Percentiles rank a stretch among this genome's conserved stretches.
Evolutionary conservation across 805 yeast genomes (phyloP).

Genomic region (Myxozyma lipomycoides): DNA sequence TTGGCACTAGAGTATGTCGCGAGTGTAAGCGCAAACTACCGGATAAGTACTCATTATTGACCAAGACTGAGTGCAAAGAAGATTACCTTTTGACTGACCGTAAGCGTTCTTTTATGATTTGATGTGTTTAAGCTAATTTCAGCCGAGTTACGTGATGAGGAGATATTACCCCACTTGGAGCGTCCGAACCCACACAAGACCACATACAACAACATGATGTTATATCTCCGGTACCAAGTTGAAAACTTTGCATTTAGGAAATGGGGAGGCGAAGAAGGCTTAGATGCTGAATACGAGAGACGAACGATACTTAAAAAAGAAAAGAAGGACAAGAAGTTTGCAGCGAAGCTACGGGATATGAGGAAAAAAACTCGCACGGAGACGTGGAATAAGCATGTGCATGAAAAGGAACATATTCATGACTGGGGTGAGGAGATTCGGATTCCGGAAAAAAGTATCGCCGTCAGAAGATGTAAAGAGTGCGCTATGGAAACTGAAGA

Average conservation of each 20-base stretch:
- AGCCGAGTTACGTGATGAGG: constrained; percentile 71
- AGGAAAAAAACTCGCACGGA: constrained; percentile 89
- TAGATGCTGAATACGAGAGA: constrained; percentile 89
- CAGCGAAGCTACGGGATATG: constrained; percentile 78
- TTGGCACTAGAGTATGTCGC: constrained; percentile 72
- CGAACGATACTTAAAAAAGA: constrained; percentile 68
- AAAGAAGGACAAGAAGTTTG: constrained; percentile 74
- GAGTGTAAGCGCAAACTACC: constrained; percentile 68
- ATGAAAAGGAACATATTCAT: constrained; percentile 65
- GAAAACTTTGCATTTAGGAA: constrained; percentile 88
- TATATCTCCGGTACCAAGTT: constrained; percentile 84
- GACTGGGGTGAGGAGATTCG: constrained; percentile 54
- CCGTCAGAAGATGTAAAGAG: constrained; percentile 61
- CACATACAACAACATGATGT: constrained; percentile 86
- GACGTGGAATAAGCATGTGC: constrained; percentile 63
- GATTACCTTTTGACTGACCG: constrained; percentile 89
- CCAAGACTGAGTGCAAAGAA: constrained; percentile 92
- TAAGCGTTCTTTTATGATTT: constrained; percentile 2
- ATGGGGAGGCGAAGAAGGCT: constrained; percentile 87
- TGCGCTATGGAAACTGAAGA: constrained; percentile 88
- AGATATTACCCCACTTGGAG: constrained; percentile 68
- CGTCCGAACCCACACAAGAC: constrained; percentile 93
- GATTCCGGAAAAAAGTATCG: constrained; percentile 43
- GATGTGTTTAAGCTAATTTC: not conserved
- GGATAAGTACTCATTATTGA: constrained; percentile 82